A percentile compares a stretch with the other conserved stretches of the same genome.
Conservation (phyloP, 305 asterid genomes). For the Fraxinus sp. region DNA sequence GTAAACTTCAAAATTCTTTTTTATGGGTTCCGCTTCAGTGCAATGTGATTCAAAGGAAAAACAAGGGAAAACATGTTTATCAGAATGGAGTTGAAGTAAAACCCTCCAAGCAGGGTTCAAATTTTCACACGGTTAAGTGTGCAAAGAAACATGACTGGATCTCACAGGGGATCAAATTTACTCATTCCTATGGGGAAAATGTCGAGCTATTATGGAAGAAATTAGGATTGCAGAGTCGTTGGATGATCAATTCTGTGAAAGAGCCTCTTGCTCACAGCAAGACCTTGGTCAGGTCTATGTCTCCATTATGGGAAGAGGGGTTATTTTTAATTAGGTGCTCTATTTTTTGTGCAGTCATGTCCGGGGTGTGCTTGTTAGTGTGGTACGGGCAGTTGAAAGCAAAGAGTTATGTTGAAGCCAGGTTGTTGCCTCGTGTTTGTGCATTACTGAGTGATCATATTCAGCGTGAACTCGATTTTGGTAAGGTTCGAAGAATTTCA, state of each 20-base stretch:
- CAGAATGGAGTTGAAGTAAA: conserved; percentile 33
- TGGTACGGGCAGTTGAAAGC: conserved; percentile 89
- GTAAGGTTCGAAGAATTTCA: conserved; percentile 81
- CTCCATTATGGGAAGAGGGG: conserved; percentile 90
- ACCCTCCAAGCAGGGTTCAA: conserved; percentile 38
- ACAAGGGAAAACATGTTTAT: conserved; percentile 30
- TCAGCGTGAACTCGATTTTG: conserved; percentile 86
- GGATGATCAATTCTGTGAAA: conserved; percentile 65
- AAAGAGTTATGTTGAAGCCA: conserved; percentile 68
- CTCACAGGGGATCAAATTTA: conserved; percentile 57
- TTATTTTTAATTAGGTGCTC: conserved; percentile 85
- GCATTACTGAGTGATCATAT: conserved; percentile 60
- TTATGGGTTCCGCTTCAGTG: conserved; percentile 59
- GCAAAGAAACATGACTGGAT: conserved; percentile 70
- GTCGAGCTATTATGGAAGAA: conserved; percentile 68
- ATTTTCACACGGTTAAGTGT: conserved; percentile 46
- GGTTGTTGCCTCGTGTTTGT: conserved; percentile 83
- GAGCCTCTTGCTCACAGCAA: conserved; percentile 64
- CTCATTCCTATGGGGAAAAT: conserved; percentile 61
- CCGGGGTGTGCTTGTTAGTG: conserved; percentile 76
- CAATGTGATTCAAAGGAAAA: conserved; percentile 39
- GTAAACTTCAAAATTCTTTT: conserved; percentile 54
- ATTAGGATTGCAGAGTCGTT: conserved; percentile 53
- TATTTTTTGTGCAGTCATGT: conserved; percentile 69
- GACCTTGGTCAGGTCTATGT: conserved; percentile 59